Base-by-base conservation (phyloP, 805 yeast genomes). In the Grigorovia yakushimaensis region DNA sequence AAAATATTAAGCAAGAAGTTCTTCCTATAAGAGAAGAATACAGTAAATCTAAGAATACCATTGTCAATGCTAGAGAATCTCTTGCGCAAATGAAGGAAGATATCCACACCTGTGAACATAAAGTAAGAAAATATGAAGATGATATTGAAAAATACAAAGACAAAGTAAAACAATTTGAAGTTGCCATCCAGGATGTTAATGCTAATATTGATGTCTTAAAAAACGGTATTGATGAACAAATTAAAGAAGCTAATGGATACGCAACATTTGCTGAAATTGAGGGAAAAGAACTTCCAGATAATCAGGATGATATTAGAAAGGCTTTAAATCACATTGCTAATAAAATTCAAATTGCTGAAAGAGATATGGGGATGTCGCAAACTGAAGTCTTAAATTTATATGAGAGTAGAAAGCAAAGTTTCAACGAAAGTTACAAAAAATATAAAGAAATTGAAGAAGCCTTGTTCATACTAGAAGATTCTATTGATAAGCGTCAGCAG, bases 321-420 rank as follows among this genome's bases (percentile, higher is more conserved):
- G 82, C 79, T 55, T 71, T 78, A 45, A 67, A 65, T 21, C 67
- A 62, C 18, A 68, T 81, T 15, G 71, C 75, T 19, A 55, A 60
- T 33, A 71, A 72, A 19, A 72, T 84, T 17, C 66, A 70, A 43
- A 71, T 69, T 46, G 77, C 81, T 2, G 84, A 83, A 53, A 65
- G 64, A 39, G 64, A 67, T 21, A 61, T 80, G 13, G 86, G 84
- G 1, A 69, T 76, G 47, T 61, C 81, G 0, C 74, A 77, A 42
- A 82, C 79, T 44, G 75, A 76, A 36, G 78, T 82, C 1, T 72
- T 77, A 40, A 56, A 62, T 11, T 71, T 77, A 33, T 73, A 77
- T 41, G 66, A 72, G 15, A 58, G 59, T 13, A 70, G 76, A 4
- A 73, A 77, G 50, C 58, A 62, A 4, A 68, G 68, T 43, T 71